Percentiles rank a stretch among this genome's conserved stretches.
Evolutionary conservation across 768 basidiomycete species (phyloP).

Genomic region (Pisolithus tinctorius): DNA sequence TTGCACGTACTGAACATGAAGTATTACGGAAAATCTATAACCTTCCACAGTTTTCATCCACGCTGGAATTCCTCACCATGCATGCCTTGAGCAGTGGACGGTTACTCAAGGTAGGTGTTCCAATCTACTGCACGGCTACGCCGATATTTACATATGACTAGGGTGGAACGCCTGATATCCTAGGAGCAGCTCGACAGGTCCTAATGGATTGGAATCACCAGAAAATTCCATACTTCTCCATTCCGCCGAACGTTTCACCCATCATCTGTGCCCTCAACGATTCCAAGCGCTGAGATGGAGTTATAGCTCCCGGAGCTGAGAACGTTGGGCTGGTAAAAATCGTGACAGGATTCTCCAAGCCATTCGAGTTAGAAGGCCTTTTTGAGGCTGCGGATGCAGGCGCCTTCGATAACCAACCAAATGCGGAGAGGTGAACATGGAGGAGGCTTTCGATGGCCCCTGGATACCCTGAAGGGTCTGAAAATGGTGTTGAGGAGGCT

Average conservation of each 20-base stretch:
- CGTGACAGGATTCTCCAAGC: slow-evolving; percentile 58
- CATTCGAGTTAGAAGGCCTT: slow-evolving; percentile 76
- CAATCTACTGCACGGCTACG: background rate
- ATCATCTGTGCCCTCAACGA: slow-evolving; percentile 54
- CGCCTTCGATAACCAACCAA: slow-evolving; percentile 51
- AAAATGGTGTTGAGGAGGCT: slow-evolving; percentile 36
- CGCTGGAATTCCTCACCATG: slow-evolving; percentile 86
- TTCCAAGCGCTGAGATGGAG: slow-evolving; percentile 29
- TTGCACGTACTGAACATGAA: slow-evolving; percentile 58
- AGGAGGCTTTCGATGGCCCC: slow-evolving; percentile 29
- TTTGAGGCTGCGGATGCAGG: slow-evolving; percentile 77
- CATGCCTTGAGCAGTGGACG: slow-evolving; percentile 77
- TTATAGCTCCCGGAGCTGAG: slow-evolving; percentile 69
- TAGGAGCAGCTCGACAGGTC: slow-evolving; percentile 74
- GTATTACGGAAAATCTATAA: slow-evolving; percentile 83
- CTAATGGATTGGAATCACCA: slow-evolving; percentile 94
- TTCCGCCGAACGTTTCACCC: slow-evolving; percentile 77
- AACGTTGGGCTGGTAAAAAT: slow-evolving; percentile 79
- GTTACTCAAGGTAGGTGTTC: slow-evolving; percentile 60
- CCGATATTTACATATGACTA: slow-evolving; percentile 17
- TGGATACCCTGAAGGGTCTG: slow-evolving; percentile 24
- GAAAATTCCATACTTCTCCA: slow-evolving; percentile 86
- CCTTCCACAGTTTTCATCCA: slow-evolving; percentile 65
- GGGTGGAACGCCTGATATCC: slow-evolving; percentile 90
- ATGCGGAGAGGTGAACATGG: slow-evolving; percentile 37